Evolutionary conservation across 2,329 filamentous ascomycete genomes (phyloP), one percentile per base, ranked within the genome.

Genomic region (Dactylellina cionopaga): DNA sequence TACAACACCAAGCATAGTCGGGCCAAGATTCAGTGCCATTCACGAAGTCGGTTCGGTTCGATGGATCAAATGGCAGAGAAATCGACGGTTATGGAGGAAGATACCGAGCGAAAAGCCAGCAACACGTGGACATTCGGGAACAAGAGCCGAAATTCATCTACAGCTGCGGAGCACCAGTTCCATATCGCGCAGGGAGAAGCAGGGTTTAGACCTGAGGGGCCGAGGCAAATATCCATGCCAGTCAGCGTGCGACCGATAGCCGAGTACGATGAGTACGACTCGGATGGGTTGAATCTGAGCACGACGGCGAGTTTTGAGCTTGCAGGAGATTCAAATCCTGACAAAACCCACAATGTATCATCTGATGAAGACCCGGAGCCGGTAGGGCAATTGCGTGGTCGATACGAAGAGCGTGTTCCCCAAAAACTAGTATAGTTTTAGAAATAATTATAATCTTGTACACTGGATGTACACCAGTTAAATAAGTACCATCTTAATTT

Each of bases 241-340:
- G 27, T 47, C 2, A 29, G 35, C n/a, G 27, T 54, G 6, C 13
- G 58, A 13, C 27, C 25, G 7, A 52, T 59, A 10, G 22, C 51
- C 22, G 56, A 64, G 11, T 71, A 58, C 6, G 51, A 43, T 13
- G 66, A 71, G 9, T 71, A 71, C 39, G 66, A 64, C 22, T 52
- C 27, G 2, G 66, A 64, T 25, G 58, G 47, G 9, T 10, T 71
- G n/a, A 44, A 59, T 13, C 55, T 62, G 31, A 19, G 55, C 10
- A 62, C 41, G 3, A 55, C 6, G 35, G 15, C 27, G 49, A 54
- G 22, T 13, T 41, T 15, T 41, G 44, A 31, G 35, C 43, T 70
- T 37, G 56, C 43, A 19, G 43, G 41, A 11, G 56, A 60, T 17
- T 46, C 25, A 9, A 54, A 19, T 35, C 15, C 19, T n/a, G 25